Base-by-base conservation (phyloP, 108 stramenopile genomes). In the Seminavis robusta region DNA sequence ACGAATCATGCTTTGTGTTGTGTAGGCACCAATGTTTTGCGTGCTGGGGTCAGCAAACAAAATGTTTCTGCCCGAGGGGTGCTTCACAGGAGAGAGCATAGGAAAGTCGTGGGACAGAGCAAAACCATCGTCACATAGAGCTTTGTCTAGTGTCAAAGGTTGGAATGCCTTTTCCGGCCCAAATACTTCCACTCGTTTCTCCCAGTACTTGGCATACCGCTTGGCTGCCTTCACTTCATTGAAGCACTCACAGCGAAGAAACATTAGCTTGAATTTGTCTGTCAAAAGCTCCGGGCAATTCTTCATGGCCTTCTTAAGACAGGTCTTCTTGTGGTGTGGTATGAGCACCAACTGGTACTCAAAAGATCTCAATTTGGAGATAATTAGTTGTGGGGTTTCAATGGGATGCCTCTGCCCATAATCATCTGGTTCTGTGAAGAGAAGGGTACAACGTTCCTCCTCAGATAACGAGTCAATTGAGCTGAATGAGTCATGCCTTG, bases 321-420 rank as follows among this genome's bases (percentile, higher is more conserved):
- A 37, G n/a, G n/a, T n/a, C n/a, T n/a, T n/a, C n/a, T n/a, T n/a
- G n/a, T n/a, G n/a, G n/a, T n/a, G n/a, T n/a, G n/a, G n/a, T n/a
- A n/a, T n/a, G n/a, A n/a, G n/a, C n/a, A n/a, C n/a, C n/a, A n/a
- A n/a, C n/a, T n/a, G n/a, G n/a, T n/a, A n/a, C n/a, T n/a, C n/a
- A n/a, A n/a, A n/a, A n/a, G n/a, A n/a, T n/a, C n/a, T n/a, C n/a
- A n/a, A n/a, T n/a, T n/a, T n/a, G n/a, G n/a, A n/a, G n/a, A n/a
- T n/a, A 19, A 83, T 42, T 16, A 83, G 56, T 10, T 68, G 72
- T 4, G 74, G 67, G 3, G 78, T 77, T 52, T 83, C 77, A 0
- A 62, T 55, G 16, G 76, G 70, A 50, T 74, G 70, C 4, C 48
- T 25, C 67, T 83, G 82, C 4, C 74, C 77, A 52, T 83, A 83